These are phyloP conservation scores for Plenodomus tracheiphilus DNA, from an alignment of 2,329 filamentous ascomycete genomes.

Conservation along the genomic window DNA sequence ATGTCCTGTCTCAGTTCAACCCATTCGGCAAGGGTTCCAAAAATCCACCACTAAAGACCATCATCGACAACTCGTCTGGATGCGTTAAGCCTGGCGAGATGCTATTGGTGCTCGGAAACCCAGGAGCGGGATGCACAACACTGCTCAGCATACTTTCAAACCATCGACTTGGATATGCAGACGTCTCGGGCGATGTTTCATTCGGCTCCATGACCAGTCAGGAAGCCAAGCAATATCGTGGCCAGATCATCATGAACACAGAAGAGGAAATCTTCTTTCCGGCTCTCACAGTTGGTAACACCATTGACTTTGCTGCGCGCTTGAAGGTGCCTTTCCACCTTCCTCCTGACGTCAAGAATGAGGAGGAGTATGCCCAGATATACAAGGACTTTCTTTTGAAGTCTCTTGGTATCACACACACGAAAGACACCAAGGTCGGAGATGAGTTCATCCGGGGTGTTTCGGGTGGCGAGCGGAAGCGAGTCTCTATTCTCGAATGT, in stretches of 20 bases:
- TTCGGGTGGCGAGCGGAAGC: constrained; percentile 69
- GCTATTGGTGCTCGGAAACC: constrained; percentile 72
- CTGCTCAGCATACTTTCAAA: constrained; percentile 67
- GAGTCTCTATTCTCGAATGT: constrained; percentile 69
- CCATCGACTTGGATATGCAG: constrained; percentile 62
- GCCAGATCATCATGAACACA: constrained; percentile 76
- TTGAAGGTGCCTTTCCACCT: constrained; percentile 59
- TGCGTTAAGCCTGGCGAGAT: constrained; percentile 70
- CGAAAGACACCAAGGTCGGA: constrained; percentile 67
- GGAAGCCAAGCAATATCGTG: constrained; percentile 75
- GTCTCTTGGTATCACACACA: constrained; percentile 50
- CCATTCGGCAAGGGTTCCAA: constrained; percentile 50
- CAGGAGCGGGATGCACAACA: constrained; percentile 52
- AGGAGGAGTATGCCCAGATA: constrained; percentile 52
- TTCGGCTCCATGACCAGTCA: constrained; percentile 64
- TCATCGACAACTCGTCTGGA: constrained; percentile 68
- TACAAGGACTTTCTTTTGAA: constrained; percentile 57
- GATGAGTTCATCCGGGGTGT: constrained; percentile 69
- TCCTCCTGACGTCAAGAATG: constrained; percentile 47
- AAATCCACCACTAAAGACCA: constrained; percentile 57
- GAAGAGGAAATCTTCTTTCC: constrained; percentile 78
- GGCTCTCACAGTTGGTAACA: constrained; percentile 83
- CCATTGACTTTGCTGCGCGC: constrained; percentile 63
- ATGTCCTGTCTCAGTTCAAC: constrained; percentile 57
- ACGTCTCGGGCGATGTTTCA: constrained; percentile 65